Evolutionary conservation across 306 rosid genomes (phyloP), one percentile per base, ranked within the genome.

Genomic region (Sphenostylis stenocarpa): DNA sequence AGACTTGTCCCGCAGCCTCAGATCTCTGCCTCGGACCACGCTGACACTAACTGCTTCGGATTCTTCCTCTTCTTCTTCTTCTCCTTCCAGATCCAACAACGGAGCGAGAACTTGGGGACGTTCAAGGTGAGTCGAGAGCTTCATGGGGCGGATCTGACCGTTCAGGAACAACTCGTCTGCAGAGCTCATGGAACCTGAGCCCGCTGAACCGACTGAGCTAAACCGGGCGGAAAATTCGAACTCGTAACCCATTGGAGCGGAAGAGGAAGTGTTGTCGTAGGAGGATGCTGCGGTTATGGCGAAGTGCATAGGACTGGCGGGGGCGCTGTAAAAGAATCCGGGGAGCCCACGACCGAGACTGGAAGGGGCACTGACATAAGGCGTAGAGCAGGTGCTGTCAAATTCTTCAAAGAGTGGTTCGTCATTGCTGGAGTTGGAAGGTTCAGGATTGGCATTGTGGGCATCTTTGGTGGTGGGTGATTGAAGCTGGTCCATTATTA

Each of bases 91-190:
- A 96, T 92, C 98, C 78, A 88, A 71, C 76, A 95, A 75, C 6
- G 98, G 98, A 33, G 86, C 86, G 0, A 94, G 76, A 45, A 86
- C 84, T 57, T 92, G 99, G 6, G 99, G 98, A 17, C 82, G 83
- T 39, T 96, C 94, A 45, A 96, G 67, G 82, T 96, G 98, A 28
- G 85, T 70, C 0, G 98, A 92, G 0, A 91, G 93, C 78, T 91
- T 96, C 98, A 96, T 92, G 44, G 99, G 98, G 5, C 97, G 87
- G 93, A 96, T 93, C 98, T 92, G 86, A 4, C 99, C 99, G 65
- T 93, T 91, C 17, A 96, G 75, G 85, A 93, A 96, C 36, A 96
- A 72, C 91, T 96, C 98, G 44, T 96, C 98, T 0, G 98, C 99
- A 0, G 97, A 92, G 80, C 88, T 93, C 99, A 96, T 96, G 0